Evolutionary conservation across 768 basidiomycete genomes (phyloP).

Genomic region (Myochromella boudieri): DNA sequence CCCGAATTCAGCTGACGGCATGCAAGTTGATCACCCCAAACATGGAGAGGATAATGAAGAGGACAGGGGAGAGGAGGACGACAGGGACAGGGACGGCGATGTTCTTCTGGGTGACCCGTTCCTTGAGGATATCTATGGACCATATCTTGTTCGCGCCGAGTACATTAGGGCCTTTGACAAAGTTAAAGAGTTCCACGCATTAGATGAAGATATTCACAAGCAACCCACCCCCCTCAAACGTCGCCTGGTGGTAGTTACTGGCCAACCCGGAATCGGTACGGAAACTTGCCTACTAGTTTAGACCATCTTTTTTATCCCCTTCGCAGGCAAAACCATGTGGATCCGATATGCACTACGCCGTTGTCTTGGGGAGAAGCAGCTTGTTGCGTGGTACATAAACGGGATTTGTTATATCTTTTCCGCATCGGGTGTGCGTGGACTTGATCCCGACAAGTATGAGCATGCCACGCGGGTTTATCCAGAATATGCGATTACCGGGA

Average conservation of each 20-base stretch:
- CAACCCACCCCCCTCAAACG: not conserved
- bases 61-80: too few relatives aligned
- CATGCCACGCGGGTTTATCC: too few relatives aligned
- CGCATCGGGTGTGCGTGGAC: not conserved
- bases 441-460: not conserved
- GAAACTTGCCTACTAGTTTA: not conserved
- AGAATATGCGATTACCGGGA: not conserved
- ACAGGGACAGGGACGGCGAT: not conserved
- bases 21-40: slow-evolving; percentile 1
- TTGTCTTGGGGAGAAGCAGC: slow-evolving; percentile 10
- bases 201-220: not conserved
- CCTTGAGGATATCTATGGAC: not conserved
- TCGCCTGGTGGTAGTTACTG: slow-evolving; percentile 7
- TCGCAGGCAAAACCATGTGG: slow-evolving; percentile 9
- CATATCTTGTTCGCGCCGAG: slow-evolving; percentile 11
- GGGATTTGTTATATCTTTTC: slow-evolving; percentile 9
- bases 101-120: not conserved
- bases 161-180: slow-evolving; percentile 12
- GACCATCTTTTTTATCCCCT: not conserved
- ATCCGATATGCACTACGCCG: slow-evolving; percentile 5
- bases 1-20: not conserved
- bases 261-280: slow-evolving; percentile 12
- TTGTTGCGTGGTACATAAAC: slow-evolving; percentile 9
- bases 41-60: too few relatives aligned
- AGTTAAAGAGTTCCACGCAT: slow-evolving; percentile 3